Evolutionary conservation across 1,284 basidiomycete genomes (phyloP), one percentile per base, ranked within the genome.

Genomic region (Pterulicium gracile): DNA sequence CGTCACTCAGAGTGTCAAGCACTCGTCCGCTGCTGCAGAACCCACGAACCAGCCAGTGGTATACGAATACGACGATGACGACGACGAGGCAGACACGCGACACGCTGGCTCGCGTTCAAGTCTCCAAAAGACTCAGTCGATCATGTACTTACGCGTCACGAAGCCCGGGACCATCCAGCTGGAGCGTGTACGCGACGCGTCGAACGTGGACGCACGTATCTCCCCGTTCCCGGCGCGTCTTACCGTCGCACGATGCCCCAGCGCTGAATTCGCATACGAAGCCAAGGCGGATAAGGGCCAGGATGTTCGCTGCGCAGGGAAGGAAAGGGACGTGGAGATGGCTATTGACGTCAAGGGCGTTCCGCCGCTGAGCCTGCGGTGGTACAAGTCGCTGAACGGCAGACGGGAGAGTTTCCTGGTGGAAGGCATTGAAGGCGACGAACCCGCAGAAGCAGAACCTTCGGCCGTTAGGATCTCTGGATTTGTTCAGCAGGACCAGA

Each of bases 161-260:
- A 78, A 77, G 54, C 83, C 88, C 0, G 88, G 89, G 1, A 72
- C 75, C 18, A 60, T 95, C 42, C 75, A 77, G 3, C 71, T 96
- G 14, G 80, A 86, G 52, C 74, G 75, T 23, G 78, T 92, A 14
- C 56, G 78, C 14, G 91, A 94, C 58, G 64, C 70, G n/a, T 75
- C 77, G 1, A 75, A 77, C 27, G 75, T 75, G 34, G 75, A 79
- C 56, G 75, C 79, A 51, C 69, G 86, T 58, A 61, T 87, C 54
- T 68, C 79, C 32, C 27, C 27, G 10, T 75, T 79, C 36, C 75
- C 79, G 14, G 69, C 73, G n/a, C 77, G 85, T 48, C 72, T 88
- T n/a, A 73, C 78, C 0, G 66, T 95, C 46, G 81, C 82, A 5
- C 86, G 88, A 17, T 96, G 92, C 59, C 92, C 92, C 1, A 71